A percentile compares a stretch with the other conserved stretches of the same genome.
These are phyloP conservation scores for Oxytropis ochrocephala DNA, from an alignment of 306 rosid genomes.

Conservation along the genomic window DNA sequence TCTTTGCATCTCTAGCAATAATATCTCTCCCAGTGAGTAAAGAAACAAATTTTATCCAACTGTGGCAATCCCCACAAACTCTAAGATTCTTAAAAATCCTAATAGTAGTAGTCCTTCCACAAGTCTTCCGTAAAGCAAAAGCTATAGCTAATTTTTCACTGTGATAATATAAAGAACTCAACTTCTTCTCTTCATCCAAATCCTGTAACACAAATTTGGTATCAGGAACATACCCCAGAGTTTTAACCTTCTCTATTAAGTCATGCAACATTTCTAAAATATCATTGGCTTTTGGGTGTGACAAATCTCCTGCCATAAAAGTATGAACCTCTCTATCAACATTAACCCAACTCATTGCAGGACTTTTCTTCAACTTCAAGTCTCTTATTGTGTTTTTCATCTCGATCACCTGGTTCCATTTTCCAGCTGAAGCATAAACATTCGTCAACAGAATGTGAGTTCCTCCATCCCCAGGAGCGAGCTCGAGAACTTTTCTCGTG, in stretches of 20 bases:
- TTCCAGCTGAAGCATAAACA: slow-evolving; percentile 61
- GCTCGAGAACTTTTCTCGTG: slow-evolving; percentile 31
- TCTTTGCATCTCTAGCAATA: slow-evolving; percentile 54
- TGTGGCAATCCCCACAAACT: slow-evolving; percentile 66
- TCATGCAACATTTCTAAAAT: slow-evolving; percentile 34
- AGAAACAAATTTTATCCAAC: slow-evolving; percentile 52
- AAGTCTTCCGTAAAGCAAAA: slow-evolving; percentile 52
- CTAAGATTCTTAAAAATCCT: slow-evolving; percentile 65
- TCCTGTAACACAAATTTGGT: slow-evolving; percentile 56
- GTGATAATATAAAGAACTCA: slow-evolving; percentile 47
- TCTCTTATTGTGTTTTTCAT: slow-evolving; percentile 55
- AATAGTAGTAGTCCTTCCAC: slow-evolving; percentile 34
- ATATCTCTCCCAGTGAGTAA: slow-evolving; percentile 46
- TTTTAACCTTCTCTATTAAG: slow-evolving; percentile 36
- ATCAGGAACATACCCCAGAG: slow-evolving; percentile 53
- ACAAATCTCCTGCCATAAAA: slow-evolving; percentile 73
- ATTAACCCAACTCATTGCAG: slow-evolving; percentile 67
- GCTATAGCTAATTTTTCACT: slow-evolving; percentile 66
- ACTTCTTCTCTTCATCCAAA: slow-evolving; percentile 48
- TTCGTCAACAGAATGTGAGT: slow-evolving; percentile 55
- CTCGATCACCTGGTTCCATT: slow-evolving; percentile 61
- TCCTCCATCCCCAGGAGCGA: slow-evolving; percentile 52
- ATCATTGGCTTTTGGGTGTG: slow-evolving; percentile 46
- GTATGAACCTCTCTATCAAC: slow-evolving; percentile 52
- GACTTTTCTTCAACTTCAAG: slow-evolving; percentile 48